These are phyloP conservation scores for Mortierella polycephala DNA, from an alignment of 371 early-diverging fungal genomes.

Conservation along the genomic window DNA sequence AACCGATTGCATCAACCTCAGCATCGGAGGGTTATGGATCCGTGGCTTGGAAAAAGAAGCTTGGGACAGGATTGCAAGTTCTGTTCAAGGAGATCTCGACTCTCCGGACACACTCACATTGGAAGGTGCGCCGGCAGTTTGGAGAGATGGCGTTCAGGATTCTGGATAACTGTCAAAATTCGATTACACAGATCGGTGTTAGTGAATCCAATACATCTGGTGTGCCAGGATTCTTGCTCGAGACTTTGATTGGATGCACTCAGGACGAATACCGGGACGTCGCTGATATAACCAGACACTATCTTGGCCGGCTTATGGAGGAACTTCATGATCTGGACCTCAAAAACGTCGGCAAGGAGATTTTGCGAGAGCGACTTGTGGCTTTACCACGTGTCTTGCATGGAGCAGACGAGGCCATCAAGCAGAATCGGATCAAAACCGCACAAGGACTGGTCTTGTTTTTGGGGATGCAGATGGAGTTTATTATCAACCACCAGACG, in stretches of 20 bases:
- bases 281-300: background rate
- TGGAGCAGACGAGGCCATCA: constrained; percentile 32
- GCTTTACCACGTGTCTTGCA: constrained; percentile 44
- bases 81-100: constrained; percentile 30
- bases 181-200: background rate
- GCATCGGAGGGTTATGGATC: constrained; percentile 9
- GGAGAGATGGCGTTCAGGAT: constrained; percentile 29
- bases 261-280: constrained; percentile 38
- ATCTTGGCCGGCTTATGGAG: constrained; percentile 11
- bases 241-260: constrained; percentile 40
- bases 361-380: constrained; percentile 33
- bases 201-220: constrained; percentile 1
- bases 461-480: constrained; percentile 26
- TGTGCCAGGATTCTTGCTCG: constrained; percentile 32
- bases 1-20: background rate
- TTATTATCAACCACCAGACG: constrained; percentile 32
- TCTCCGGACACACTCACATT: constrained; percentile 31
- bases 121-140: constrained; percentile 42
- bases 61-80: constrained; percentile 12
- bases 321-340: constrained; percentile 14
- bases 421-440: constrained; percentile 26
- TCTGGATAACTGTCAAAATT: constrained; percentile 24
- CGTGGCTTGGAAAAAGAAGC: constrained; percentile 22
- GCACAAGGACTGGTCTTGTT: constrained; percentile 30
- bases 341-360: constrained; percentile 26